A percentile compares a stretch with the other conserved stretches of the same genome.
These are phyloP conservation scores for Begonia loranthoides DNA, from an alignment of 306 rosid species.

Conservation along the genomic window DNA sequence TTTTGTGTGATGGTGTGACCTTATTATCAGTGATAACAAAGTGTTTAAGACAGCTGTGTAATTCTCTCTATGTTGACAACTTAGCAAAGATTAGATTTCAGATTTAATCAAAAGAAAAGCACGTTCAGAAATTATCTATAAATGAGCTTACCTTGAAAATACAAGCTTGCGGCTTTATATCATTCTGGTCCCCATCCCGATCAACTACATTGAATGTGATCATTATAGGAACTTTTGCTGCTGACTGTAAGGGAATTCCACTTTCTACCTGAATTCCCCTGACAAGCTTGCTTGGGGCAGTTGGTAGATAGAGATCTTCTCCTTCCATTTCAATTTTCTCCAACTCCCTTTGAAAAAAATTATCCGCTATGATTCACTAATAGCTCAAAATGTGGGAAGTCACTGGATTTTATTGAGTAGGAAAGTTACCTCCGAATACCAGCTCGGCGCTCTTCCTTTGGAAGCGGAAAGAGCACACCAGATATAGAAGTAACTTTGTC, in stretches of 20 bases:
- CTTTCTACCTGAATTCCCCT: slow-evolving; percentile 81
- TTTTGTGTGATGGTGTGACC: too few relatives aligned
- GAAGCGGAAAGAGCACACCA: slow-evolving; percentile 67
- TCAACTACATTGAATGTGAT: slow-evolving; percentile 76
- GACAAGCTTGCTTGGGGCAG: slow-evolving; percentile 81
- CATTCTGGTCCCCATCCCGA: slow-evolving; percentile 60
- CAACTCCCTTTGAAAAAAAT: slow-evolving; percentile 55
- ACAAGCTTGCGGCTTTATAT: slow-evolving; percentile 84
- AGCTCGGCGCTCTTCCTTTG: slow-evolving; percentile 89
- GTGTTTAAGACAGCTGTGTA: too few relatives aligned
- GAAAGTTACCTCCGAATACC: slow-evolving; percentile 60
- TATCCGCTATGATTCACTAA: neutral
- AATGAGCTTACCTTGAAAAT: slow-evolving; percentile 68
- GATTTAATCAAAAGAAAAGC: too few relatives aligned
- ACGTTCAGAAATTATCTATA: too few relatives aligned
- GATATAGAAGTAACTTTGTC: slow-evolving; percentile 98
- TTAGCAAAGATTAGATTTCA: too few relatives aligned
- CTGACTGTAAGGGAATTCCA: slow-evolving; percentile 95
- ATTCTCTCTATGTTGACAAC: too few relatives aligned
- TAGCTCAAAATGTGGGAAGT: neutral
- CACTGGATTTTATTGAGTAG: neutral
- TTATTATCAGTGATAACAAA: too few relatives aligned
- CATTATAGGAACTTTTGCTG: slow-evolving; percentile 98
- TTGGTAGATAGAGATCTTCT: slow-evolving; percentile 86
- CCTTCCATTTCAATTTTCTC: slow-evolving; percentile 84